Evolutionary conservation across 768 basidiomycete species (phyloP), one percentile per base, ranked within the genome.

Genomic region (Pluteus cervinus): DNA sequence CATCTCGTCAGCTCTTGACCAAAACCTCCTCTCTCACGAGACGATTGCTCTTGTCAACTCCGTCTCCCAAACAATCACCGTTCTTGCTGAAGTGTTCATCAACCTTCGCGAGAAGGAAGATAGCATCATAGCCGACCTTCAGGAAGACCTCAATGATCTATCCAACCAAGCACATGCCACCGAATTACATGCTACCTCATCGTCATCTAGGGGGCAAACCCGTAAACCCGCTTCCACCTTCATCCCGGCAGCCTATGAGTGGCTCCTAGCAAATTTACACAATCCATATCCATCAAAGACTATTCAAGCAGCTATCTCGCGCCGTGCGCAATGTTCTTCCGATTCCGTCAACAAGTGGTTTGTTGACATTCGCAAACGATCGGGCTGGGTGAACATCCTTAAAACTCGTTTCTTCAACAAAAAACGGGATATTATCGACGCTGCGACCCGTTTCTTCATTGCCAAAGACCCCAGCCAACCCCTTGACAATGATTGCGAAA

Each of bases 361-460:
- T 22, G 44, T 61, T 14, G 64, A 67, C 6, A 58, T 54, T 1
- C 64, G 76, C 1, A 67, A 65, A 15, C 64, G 73, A 0, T 76
- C 76, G 0, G 75, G 75, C 0, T 79, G 76, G 76, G 75, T 66
- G 7, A 10, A 37, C 0, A 35, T 75, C 0, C 63, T 69, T 2
- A 58, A 55, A 32, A 32, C 36, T 0, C 54, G 47, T 8, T 71
- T 66, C 38, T 26, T 42, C 0, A 59, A 62, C 30, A 61, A 56
- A 18, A 59, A 62, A 11, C 45, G 33, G 6, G 47, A 58, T 9
- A 65, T 68, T 7, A 44, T 69, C 12, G 52, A 54, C 3, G 67
- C 65, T 5, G 71, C 71, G 4, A 54, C 47, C 3, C 50, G 47
- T 2, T 62, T 60, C 29, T 66, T 66, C 39, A 35, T 47, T 15